A percentile compares a stretch with the other conserved stretches of the same genome.
These are phyloP conservation scores for Novymonas esmeraldas DNA, from an alignment of 208 protist species.

Conservation along the genomic window DNA sequence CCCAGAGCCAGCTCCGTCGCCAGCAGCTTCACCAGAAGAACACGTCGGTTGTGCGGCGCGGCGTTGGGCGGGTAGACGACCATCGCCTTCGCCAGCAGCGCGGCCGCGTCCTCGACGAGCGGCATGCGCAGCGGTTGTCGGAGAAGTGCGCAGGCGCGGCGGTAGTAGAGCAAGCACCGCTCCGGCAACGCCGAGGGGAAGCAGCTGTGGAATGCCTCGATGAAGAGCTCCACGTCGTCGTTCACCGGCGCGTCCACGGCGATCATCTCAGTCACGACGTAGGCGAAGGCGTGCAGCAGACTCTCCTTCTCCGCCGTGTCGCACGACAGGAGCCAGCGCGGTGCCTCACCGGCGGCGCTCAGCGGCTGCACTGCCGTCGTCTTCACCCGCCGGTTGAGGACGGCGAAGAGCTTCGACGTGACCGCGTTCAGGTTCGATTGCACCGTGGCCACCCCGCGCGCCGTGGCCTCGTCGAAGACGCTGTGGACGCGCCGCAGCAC, in stretches of 20 bases:
- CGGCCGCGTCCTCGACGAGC: constrained; percentile 44
- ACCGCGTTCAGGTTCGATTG: constrained; percentile 49
- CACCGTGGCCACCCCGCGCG: constrained; percentile 39
- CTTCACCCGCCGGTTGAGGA: constrained; percentile 54
- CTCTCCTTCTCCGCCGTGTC: constrained; percentile 32
- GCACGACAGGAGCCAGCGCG: constrained; percentile 23
- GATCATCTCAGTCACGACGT: constrained; percentile 68
- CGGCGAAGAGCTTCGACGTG: constrained; percentile 58
- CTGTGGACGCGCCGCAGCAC: constrained; percentile 60
- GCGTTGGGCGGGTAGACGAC: constrained; percentile 43
- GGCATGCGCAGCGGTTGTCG: constrained; percentile 50
- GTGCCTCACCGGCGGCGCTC: neutral
- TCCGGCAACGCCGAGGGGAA: constrained; percentile 49
- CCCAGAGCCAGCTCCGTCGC: constrained; percentile 45
- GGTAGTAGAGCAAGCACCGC: constrained; percentile 76
- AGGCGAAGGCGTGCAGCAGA: constrained; percentile 55
- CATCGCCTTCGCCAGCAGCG: constrained; percentile 58
- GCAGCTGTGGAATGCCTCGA: constrained; percentile 58
- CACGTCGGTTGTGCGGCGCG: constrained; percentile 33
- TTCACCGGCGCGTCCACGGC: constrained; percentile 42
- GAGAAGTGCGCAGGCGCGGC: constrained; percentile 55
- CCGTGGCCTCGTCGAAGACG: constrained; percentile 65
- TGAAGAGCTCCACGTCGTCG: constrained; percentile 50
- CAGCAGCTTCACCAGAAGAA: constrained; percentile 65
- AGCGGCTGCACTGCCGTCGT: constrained; percentile 13